Evolutionary conservation across 192 early-diverging fungal species (phyloP), one percentile per base, ranked within the genome.

Genomic region (Coemansia sp.): DNA sequence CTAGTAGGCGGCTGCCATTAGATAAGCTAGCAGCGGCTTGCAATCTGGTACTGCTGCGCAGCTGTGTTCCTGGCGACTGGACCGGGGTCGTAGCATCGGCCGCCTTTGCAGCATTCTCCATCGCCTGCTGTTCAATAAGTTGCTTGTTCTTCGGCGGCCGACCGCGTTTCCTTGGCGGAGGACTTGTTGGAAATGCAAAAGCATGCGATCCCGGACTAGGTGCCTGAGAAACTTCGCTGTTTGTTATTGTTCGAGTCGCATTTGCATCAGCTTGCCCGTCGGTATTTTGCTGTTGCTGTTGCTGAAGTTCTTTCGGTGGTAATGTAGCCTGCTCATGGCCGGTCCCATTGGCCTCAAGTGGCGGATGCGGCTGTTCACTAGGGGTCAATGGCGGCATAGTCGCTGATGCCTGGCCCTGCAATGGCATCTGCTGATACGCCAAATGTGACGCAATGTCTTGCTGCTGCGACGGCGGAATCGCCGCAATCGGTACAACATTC

Each of bases 71-170:
- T 1, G 53, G 61, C 13, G 33, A 27, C 17, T 35, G 27, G 4
- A 23, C 48, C 53, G 42, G 53, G 15, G 65, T 65, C 2, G 60
- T 65, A 3, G 56, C 46, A 3, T 63, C 70, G 9, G 46, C 53
- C 8, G 39, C 39, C 7, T 51, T 59, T 1, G 71, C 71, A 0
- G 72, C 72, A 35, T 68, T 65, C 46, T 76, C 72, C 53, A 57
- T 60, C 5, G 65, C 72, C 9, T 65, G 72, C 57, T 68, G 56
- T 45, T 68, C 47, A 25, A 76, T 76, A 13, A 76, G 65, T 58
- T 68, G 61, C 62, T 68, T 65, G 45, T 76, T 76, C 54, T 76
- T 76, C 29, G 72, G 72, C 17, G 72, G 72, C 10, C 72, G 61
- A 0, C 72, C 72, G 26, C 72, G 72, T 8, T 65, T 56, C 39